These are phyloP conservation scores for Globisporangium radiosum DNA, from an alignment of 352 stramenopile genomes.

Conservation along the genomic window DNA sequence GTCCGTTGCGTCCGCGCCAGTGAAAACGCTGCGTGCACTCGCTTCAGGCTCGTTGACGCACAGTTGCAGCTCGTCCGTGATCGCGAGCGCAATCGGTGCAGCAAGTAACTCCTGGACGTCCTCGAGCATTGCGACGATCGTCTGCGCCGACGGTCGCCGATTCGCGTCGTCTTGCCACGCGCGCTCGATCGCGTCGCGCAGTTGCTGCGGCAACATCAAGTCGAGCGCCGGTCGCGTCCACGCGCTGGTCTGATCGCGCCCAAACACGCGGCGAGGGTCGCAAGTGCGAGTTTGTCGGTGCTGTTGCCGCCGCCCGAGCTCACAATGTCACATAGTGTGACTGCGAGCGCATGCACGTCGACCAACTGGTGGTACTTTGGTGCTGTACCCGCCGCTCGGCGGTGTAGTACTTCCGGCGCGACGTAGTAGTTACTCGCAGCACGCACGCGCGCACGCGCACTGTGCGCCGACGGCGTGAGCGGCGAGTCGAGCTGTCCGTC, in stretches of 20 bases:
- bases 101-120: conserved; percentile 34
- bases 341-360: conserved; percentile 49
- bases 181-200: conserved; percentile 37
- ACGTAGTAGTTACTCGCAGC: conserved; percentile 26
- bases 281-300: conserved; percentile 24
- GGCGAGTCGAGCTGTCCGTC: neutral
- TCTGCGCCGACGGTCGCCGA: conserved; percentile 28
- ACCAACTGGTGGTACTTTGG: conserved; percentile 21
- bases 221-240: conserved; percentile 22
- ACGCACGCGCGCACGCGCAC: neutral
- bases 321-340: conserved; percentile 65
- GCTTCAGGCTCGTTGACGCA: conserved; percentile 18
- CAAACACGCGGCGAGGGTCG: conserved; percentile 30
- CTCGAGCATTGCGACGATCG: conserved; percentile 37
- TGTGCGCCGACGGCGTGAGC: conserved; percentile 6
- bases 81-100: conserved; percentile 19
- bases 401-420: conserved; percentile 48
- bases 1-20: conserved; percentile 16
- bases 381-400: conserved; percentile 9
- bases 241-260: conserved; percentile 27
- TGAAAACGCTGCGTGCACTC: conserved; percentile 26
- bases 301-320: conserved; percentile 13
- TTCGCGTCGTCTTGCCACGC: conserved; percentile 35
- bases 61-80: conserved; percentile 19
- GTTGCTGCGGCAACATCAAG: conserved; percentile 15